These are phyloP conservation scores for Podaxis sp. DNA, from an alignment of 768 basidiomycete species.

Conservation along the genomic window DNA sequence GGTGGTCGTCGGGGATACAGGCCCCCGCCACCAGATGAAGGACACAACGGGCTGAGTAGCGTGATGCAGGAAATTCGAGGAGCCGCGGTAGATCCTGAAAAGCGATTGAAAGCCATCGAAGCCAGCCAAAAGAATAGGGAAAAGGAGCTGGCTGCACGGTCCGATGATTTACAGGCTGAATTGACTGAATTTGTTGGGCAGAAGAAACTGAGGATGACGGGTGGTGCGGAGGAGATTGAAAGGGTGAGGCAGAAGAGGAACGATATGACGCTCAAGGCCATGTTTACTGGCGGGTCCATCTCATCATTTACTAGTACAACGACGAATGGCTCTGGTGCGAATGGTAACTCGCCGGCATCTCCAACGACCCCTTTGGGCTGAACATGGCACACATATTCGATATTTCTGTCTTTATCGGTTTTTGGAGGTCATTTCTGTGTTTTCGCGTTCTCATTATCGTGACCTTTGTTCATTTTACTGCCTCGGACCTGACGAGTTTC, in stretches of 20 bases:
- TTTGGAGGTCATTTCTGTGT: not conserved
- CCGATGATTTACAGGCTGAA: constrained; percentile 86
- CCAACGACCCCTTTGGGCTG: constrained; percentile 3
- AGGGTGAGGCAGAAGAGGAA: constrained; percentile 82
- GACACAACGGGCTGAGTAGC: constrained; percentile 61
- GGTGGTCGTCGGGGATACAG: constrained; percentile 47
- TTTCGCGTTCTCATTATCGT: not conserved
- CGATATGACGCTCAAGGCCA: constrained; percentile 83
- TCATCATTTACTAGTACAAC: constrained; percentile 7
- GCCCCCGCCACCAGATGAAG: constrained; percentile 65
- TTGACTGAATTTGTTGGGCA: constrained; percentile 81
- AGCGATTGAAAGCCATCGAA: constrained; percentile 89
- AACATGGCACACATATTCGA: not conserved
- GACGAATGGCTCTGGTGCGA: constrained; percentile 14
- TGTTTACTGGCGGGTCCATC: constrained; percentile 51
- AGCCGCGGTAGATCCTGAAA: constrained; percentile 76
- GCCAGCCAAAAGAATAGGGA: constrained; percentile 80
- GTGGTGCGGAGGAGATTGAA: constrained; percentile 90
- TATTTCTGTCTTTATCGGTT: not conserved
- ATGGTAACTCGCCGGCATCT: constrained; percentile 3
- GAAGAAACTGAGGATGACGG: constrained; percentile 93
- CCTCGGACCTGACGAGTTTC: not conserved
- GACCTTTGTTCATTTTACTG: not conserved
- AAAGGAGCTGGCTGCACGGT: constrained; percentile 65
- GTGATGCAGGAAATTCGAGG: constrained; percentile 92